phyloP scores from a whole-genome alignment of 139 green algal genomes.

The Desmodesmus armatus region DNA sequence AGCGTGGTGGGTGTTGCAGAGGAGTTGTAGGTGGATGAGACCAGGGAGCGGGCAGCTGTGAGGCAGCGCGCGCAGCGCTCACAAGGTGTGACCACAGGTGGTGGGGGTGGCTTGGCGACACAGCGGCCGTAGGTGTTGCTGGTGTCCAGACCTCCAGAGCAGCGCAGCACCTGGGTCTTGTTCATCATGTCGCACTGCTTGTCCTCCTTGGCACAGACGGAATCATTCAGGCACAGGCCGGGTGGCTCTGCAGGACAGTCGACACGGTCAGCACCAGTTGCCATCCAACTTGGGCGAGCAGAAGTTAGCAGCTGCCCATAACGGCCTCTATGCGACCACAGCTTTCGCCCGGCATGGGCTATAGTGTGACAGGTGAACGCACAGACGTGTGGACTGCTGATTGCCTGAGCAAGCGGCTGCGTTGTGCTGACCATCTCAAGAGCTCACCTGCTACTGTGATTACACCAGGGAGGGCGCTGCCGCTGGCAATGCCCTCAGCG shows the following conservation, averaged over 20 bases:
- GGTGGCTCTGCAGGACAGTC: neutral
- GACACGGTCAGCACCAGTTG: neutral
- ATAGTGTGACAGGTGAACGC: no score
- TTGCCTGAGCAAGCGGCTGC: no score
- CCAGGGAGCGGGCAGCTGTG: neutral
- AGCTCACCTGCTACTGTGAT: no score
- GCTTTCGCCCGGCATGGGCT: no score
- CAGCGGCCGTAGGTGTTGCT: neutral
- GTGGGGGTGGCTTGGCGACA: slow-evolving; percentile 8
- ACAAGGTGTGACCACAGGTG: neutral
- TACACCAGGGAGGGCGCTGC: no score
- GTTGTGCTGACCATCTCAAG: no score
- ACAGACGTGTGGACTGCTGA: no score
- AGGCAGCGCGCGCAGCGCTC: neutral
- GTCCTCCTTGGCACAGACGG: neutral
- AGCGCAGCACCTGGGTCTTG: neutral
- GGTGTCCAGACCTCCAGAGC: neutral
- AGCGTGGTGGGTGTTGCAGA: neutral
- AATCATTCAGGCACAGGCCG: neutral
- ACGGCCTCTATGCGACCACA: neutral
- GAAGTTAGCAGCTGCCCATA: neutral
- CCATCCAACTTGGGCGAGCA: neutral
- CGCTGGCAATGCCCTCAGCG: neutral
- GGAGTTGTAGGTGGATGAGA: neutral
- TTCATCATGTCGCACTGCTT: slow-evolving; percentile 1